Conservation (phyloP, 2,329 filamentous ascomycete genomes). For the Pyrenophora seminiperda region DNA sequence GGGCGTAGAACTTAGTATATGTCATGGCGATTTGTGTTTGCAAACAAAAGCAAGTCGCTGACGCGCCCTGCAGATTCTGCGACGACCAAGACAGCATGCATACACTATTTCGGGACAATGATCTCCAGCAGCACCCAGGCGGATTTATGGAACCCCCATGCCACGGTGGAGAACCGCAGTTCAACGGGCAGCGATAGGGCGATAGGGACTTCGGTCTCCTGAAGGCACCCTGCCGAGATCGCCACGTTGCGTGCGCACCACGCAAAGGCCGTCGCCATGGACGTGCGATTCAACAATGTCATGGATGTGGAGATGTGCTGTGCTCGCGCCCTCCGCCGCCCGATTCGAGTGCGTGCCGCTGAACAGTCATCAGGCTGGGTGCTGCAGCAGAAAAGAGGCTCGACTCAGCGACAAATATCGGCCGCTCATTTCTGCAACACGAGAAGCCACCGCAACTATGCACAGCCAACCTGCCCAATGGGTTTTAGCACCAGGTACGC, state of each 20-base stretch:
- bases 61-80: slow-evolving; percentile 26
- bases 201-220: slow-evolving; percentile 22
- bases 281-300: slow-evolving; percentile 6
- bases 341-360: slow-evolving; percentile 31
- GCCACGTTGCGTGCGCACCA: slow-evolving; percentile 8
- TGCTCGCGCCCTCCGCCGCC: slow-evolving; percentile 17
- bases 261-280: slow-evolving; percentile 7
- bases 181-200: slow-evolving; percentile 14
- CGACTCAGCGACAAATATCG: slow-evolving; percentile 29
- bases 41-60: slow-evolving; percentile 16
- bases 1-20: slow-evolving; percentile 6
- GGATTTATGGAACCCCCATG: slow-evolving; percentile 12
- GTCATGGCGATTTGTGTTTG: slow-evolving; percentile 14
- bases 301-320: slow-evolving; percentile 10
- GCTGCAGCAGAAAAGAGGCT: slow-evolving; percentile 26
- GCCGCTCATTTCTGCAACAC: slow-evolving; percentile 43
- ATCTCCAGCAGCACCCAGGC: slow-evolving; percentile 21
- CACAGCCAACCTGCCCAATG: slow-evolving; percentile 35
- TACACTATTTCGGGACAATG: slow-evolving; percentile 17
- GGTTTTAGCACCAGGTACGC: slow-evolving; percentile 35
- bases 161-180: slow-evolving; percentile 11
- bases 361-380: slow-evolving; percentile 19
- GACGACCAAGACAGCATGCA: slow-evolving; percentile 22
- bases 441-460: slow-evolving; percentile 36
- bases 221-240: slow-evolving; percentile 17